Percentiles rank a stretch among this genome's conserved stretches.
These are phyloP conservation scores for Salvia miltiorrhiza DNA, from an alignment of 257 asterid species.

Conservation along the genomic window DNA sequence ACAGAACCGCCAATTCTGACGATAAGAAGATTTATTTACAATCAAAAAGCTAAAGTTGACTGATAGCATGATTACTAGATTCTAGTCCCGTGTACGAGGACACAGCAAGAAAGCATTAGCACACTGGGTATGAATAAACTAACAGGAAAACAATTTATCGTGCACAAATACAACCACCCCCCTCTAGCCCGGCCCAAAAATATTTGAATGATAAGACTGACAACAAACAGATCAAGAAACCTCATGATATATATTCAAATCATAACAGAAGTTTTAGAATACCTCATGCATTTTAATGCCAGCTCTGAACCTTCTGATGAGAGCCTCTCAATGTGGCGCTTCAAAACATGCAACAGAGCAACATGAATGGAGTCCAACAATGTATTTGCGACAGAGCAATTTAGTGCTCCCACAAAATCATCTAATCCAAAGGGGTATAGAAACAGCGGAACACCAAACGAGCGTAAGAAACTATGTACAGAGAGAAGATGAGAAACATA, in stretches of 20 bases:
- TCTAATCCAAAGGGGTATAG: conserved; percentile 79
- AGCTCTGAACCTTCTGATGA: conserved; percentile 70
- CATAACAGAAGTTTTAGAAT: conserved; percentile 5
- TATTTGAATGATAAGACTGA: not conserved
- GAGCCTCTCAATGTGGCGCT: conserved; percentile 63
- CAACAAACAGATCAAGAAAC: not conserved
- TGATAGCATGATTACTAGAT: not conserved
- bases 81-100: not conserved
- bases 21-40: not conserved
- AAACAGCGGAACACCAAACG: conserved; percentile 65
- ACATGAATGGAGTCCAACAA: conserved; percentile 87
- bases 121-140: not conserved
- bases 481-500: conserved; percentile 70
- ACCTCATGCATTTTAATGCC: conserved; percentile 80
- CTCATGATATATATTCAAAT: not conserved
- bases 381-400: conserved; percentile 60
- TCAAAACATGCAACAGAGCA: conserved; percentile 68
- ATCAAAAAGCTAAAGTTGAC: not conserved
- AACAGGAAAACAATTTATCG: conserved; percentile 6
- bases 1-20: not conserved
- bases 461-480: conserved; percentile 69
- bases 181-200: not conserved
- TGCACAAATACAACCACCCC: not conserved
- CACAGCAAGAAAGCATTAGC: not conserved
- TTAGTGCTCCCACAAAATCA: conserved; percentile 93